phyloP scores from a whole-genome alignment of 108 stramenopile species.

The Nannochloropsis gaditana region DNA sequence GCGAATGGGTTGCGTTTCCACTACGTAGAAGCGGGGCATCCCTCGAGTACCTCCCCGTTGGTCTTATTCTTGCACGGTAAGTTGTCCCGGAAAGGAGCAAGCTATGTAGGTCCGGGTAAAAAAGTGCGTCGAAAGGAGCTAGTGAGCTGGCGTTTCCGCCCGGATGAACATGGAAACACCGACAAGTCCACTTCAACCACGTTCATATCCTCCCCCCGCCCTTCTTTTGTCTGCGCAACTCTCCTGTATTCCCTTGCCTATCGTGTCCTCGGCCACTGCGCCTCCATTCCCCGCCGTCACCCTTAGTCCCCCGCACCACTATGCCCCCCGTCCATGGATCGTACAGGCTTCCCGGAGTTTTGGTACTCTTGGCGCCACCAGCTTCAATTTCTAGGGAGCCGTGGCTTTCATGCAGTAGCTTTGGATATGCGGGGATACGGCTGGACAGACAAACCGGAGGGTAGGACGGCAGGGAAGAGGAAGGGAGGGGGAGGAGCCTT shows the following conservation, averaged over 20 bases:
- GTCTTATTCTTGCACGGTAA: constrained; percentile 7
- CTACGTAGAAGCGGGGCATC: neutral
- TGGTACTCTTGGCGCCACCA: constrained; percentile 51
- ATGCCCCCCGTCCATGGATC: neutral
- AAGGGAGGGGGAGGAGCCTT: neutral
- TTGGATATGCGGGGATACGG: constrained; percentile 55
- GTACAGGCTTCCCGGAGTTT: constrained; percentile 43
- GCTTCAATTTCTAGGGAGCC: neutral
- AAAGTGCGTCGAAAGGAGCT: too few species aligned
- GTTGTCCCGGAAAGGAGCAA: neutral
- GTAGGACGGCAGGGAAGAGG: neutral
- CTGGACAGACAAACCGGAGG: constrained; percentile 25
- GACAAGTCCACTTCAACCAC: too few species aligned
- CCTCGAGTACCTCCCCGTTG: neutral
- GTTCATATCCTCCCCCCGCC: too few species aligned
- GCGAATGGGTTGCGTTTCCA: neutral
- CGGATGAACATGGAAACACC: too few species aligned
- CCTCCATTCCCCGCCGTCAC: too few species aligned
- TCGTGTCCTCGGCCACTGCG: too few species aligned
- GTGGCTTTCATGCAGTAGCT: constrained; percentile 25
- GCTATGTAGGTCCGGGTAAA: too few species aligned
- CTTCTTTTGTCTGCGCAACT: too few species aligned
- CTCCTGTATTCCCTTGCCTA: too few species aligned
- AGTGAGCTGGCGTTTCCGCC: too few species aligned
- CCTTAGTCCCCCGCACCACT: too few species aligned